Conservation (phyloP, 495 filamentous ascomycete species). For the Astrothelium macrocarpum region DNA sequence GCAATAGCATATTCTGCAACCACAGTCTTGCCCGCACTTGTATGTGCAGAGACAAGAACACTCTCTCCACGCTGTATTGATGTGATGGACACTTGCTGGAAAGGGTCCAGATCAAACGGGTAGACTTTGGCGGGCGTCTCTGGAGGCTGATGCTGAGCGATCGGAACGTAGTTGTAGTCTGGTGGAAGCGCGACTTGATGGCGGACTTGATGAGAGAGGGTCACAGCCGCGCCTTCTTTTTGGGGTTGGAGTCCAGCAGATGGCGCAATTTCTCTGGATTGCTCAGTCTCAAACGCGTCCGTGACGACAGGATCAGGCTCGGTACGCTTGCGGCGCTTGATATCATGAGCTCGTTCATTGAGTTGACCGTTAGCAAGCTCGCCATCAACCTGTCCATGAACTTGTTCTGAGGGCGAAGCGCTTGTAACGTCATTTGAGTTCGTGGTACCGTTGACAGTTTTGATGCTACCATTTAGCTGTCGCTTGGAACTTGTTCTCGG, state of each 20-base stretch:
- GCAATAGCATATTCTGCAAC: constrained; percentile 98
- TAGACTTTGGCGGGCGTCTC: constrained; percentile 74
- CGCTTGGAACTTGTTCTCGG: constrained; percentile 40
- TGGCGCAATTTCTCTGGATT: constrained; percentile 77
- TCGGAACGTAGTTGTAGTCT: constrained; percentile 84
- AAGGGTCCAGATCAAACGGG: constrained; percentile 89
- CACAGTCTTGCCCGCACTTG: constrained; percentile 94
- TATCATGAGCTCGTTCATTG: constrained; percentile 40
- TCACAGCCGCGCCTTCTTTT: constrained; percentile 57
- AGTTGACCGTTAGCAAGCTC: constrained; percentile 22
- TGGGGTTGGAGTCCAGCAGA: constrained; percentile 67
- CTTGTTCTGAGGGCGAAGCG: constrained; percentile 31
- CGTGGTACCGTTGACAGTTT: constrained; percentile 34
- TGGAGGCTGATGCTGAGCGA: constrained; percentile 79
- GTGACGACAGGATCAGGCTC: constrained; percentile 76
- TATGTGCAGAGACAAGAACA: constrained; percentile 93
- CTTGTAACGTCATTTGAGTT: constrained; percentile 13
- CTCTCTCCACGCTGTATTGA: constrained; percentile 94
- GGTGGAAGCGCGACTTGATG: constrained; percentile 94
- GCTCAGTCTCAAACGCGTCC: constrained; percentile 91
- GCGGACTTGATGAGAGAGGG: constrained; percentile 91
- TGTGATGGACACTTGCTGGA: constrained; percentile 84
- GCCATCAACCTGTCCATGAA: constrained; percentile 28
- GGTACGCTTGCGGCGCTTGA: constrained; percentile 65
- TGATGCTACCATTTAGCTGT: constrained; percentile 67